phyloP scores from a whole-genome alignment of 1,284 basidiomycete genomes.

The Cerioporus squamosus region DNA sequence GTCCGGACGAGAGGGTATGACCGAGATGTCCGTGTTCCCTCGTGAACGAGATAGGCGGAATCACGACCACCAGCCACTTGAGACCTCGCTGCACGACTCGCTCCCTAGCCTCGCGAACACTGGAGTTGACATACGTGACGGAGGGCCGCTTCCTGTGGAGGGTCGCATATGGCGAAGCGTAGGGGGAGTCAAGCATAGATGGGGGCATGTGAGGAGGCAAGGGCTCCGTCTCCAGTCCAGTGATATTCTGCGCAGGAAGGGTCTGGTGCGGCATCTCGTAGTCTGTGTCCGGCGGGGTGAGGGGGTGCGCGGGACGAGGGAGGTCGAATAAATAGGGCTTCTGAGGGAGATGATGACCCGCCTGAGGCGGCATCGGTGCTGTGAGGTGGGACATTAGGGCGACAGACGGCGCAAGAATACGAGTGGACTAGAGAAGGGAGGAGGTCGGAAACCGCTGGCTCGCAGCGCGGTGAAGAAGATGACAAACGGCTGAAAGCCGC shows the following conservation, averaged over 20 bases:
- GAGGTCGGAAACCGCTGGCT: constrained; percentile 26
- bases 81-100: constrained; percentile 48
- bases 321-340: constrained; percentile 55
- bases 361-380: constrained; percentile 27
- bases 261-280: constrained; percentile 37
- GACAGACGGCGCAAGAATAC: constrained; percentile 12
- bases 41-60: constrained; percentile 64
- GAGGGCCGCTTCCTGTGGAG: constrained; percentile 50
- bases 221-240: constrained; percentile 31
- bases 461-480: constrained; percentile 26
- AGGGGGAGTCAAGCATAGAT: constrained; percentile 14
- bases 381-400: constrained; percentile 25
- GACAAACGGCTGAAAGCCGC: constrained; percentile 6
- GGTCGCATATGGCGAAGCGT: constrained; percentile 31
- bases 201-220: constrained; percentile 17
- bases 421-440: constrained; percentile 15
- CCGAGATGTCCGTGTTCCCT: constrained; percentile 66
- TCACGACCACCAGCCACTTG: constrained; percentile 67
- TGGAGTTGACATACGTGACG: constrained; percentile 60
- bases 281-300: constrained; percentile 61
- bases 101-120: constrained; percentile 53
- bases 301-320: constrained; percentile 44
- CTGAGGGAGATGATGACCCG: constrained; percentile 45
- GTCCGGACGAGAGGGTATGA: constrained; percentile 62
- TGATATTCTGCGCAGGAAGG: constrained; percentile 21